Conservation (phyloP, 2,329 filamentous ascomycete species). For the Talaromyces atroroseus region DNA sequence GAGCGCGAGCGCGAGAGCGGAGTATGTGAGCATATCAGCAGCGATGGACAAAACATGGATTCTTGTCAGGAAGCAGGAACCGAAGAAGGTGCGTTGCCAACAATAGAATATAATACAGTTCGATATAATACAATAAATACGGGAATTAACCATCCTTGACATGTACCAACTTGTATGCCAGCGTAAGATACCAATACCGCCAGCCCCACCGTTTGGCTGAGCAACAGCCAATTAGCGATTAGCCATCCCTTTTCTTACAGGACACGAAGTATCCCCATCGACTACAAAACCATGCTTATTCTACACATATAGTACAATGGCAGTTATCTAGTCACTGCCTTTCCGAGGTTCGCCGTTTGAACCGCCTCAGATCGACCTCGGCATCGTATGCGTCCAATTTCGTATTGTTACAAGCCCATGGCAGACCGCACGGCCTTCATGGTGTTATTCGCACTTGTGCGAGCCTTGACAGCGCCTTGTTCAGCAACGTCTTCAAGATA, state of each 20-base stretch:
- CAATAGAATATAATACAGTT: neutral
- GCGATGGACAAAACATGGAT: too few relatives aligned
- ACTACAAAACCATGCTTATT: neutral
- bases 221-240: neutral
- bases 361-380: too few relatives aligned
- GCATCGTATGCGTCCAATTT: neutral
- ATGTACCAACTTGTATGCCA: too few relatives aligned
- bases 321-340: neutral
- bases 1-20: neutral
- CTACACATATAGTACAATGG: neutral
- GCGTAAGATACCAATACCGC: neutral
- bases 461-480: conserved; percentile 26
- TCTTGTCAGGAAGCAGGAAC: too few relatives aligned
- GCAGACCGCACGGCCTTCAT: conserved; percentile 28
- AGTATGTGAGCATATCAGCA: too few relatives aligned
- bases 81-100: too few relatives aligned
- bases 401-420: conserved; percentile 25
- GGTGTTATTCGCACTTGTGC: conserved; percentile 26
- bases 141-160: too few relatives aligned
- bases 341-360: too few relatives aligned
- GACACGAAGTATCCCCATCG: too few relatives aligned
- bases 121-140: neutral
- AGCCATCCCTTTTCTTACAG: neutral
- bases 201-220: neutral
- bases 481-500: conserved; percentile 28